These are phyloP conservation scores for Curvularia spicifera DNA, from an alignment of 2,329 filamentous ascomycete species.

Conservation along the genomic window DNA sequence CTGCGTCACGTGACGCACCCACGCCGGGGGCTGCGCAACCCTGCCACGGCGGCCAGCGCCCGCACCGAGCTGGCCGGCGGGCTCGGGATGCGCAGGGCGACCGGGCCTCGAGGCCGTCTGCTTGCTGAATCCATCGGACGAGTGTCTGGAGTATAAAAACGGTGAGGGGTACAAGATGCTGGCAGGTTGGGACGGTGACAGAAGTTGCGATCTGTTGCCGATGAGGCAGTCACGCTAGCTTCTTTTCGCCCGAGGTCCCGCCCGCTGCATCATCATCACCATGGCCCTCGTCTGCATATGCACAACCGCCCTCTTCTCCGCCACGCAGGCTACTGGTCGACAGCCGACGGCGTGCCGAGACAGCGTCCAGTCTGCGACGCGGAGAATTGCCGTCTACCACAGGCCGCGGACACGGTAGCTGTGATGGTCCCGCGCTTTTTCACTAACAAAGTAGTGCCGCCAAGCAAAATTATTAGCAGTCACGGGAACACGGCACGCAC, in stretches of 20 bases:
- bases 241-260: conserved; percentile 24
- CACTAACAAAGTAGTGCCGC: background rate
- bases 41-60: conserved; percentile 5
- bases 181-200: conserved; percentile 31
- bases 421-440: background rate
- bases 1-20: conserved; percentile 22
- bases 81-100: background rate
- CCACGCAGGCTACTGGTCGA: background rate
- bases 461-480: background rate
- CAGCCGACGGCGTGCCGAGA: background rate
- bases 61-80: conserved; percentile 8
- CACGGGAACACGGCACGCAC: conserved; percentile 4
- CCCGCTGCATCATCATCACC: conserved; percentile 14
- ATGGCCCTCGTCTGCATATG: background rate
- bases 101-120: background rate
- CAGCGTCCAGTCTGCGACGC: background rate
- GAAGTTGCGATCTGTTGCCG: conserved; percentile 29
- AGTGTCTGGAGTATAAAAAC: conserved; percentile 13
- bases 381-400: background rate
- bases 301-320: background rate
- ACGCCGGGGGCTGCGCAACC: conserved; percentile 6
- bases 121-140: conserved; percentile 4
- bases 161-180: conserved; percentile 32
- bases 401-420: background rate
- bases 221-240: conserved; percentile 26